Conservation (phyloP, 148 eudicot genomes). For the Rheum nobile region DNA sequence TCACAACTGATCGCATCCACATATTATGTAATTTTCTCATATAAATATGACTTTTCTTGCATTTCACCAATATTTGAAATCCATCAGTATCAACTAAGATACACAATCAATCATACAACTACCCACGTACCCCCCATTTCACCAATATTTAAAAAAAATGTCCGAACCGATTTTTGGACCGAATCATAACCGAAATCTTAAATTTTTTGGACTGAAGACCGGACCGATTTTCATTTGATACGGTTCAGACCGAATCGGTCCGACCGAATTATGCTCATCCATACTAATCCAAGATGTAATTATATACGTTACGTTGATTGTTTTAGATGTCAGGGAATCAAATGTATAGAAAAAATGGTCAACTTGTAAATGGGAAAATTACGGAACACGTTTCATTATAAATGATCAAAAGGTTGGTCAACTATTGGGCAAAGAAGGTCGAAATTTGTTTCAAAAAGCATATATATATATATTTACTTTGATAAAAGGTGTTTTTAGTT, state of each 20-base stretch:
- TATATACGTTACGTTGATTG: too few species aligned
- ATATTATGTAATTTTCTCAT: neutral
- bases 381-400: neutral
- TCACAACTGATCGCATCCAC: neutral
- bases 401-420: neutral
- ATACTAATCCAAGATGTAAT: too few species aligned
- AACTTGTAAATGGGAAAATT: too few species aligned
- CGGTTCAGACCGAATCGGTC: too few species aligned
- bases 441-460: neutral
- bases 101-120: neutral
- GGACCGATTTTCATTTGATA: too few species aligned
- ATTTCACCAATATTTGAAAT: neutral
- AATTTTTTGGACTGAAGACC: too few species aligned
- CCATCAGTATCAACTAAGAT: neutral
- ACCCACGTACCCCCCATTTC: neutral
- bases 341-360: too few species aligned
- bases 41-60: neutral
- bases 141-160: too few species aligned
- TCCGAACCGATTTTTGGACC: too few species aligned
- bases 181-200: too few species aligned
- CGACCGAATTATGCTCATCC: too few species aligned
- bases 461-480: neutral
- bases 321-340: too few species aligned
- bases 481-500: neutral
- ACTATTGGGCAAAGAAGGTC: neutral